A percentile compares a stretch with the other conserved stretches of the same genome.
phyloP scores from a whole-genome alignment of 768 basidiomycete genomes.

The Suillus alpinus region DNA sequence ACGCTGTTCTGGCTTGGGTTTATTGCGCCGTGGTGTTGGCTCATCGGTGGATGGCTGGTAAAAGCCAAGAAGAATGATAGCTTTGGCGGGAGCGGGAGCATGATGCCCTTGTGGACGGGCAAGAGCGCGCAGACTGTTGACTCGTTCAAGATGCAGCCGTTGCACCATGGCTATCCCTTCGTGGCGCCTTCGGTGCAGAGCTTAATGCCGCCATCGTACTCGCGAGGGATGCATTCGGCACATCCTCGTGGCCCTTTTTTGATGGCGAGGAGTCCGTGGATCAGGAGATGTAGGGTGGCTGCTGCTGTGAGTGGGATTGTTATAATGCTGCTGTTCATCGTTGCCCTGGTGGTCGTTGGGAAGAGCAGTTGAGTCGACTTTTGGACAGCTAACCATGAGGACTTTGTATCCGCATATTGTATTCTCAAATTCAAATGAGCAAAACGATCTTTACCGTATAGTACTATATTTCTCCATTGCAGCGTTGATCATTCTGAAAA shows the following conservation, averaged over 20 bases:
- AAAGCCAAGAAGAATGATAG: slow-evolving; percentile 31
- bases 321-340: slow-evolving; percentile 49
- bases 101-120: slow-evolving; percentile 31
- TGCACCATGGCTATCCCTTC: slow-evolving; percentile 54
- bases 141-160: slow-evolving; percentile 42
- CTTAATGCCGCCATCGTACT: slow-evolving; percentile 27
- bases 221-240: slow-evolving; percentile 15
- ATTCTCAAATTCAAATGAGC: neutral
- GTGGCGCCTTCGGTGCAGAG: slow-evolving; percentile 46
- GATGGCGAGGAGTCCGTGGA: slow-evolving; percentile 35
- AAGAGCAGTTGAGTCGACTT: neutral
- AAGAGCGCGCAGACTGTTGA: slow-evolving; percentile 40
- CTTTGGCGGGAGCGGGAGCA: slow-evolving; percentile 41
- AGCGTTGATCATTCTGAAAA: neutral
- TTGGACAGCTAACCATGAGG: neutral
- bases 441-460: neutral
- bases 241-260: slow-evolving; percentile 19
- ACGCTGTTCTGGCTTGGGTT: slow-evolving; percentile 79
- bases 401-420: neutral
- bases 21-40: slow-evolving; percentile 70
- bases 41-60: slow-evolving; percentile 73
- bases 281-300: slow-evolving; percentile 51
- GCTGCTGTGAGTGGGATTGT: slow-evolving; percentile 56
- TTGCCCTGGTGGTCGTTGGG: slow-evolving; percentile 40
- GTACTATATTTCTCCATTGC: neutral